These are phyloP conservation scores for Dactylellina haptotyla DNA, from an alignment of 2,329 filamentous ascomycete species.

Conservation along the genomic window DNA sequence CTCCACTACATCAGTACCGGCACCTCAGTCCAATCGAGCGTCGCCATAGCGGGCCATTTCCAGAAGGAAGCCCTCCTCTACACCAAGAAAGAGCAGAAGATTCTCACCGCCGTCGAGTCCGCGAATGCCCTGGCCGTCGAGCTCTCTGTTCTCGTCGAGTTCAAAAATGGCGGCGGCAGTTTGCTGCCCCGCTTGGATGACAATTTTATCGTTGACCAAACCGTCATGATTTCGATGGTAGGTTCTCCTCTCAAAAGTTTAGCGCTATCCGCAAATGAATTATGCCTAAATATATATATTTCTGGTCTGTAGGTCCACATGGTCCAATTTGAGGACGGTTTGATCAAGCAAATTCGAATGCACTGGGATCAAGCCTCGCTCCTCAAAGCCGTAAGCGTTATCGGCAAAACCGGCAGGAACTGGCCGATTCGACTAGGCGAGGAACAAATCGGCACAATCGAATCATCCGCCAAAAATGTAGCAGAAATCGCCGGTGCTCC, in stretches of 20 bases:
- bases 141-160: conserved; percentile 83
- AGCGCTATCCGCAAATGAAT: too few species aligned
- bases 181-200: conserved; percentile 91
- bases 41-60: conserved; percentile 85
- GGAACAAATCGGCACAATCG: conserved; percentile 83
- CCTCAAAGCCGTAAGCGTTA: conserved; percentile 91
- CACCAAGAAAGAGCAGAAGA: conserved; percentile 82
- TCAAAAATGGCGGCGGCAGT: conserved; percentile 80
- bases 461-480: conserved; percentile 68
- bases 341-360: conserved; percentile 86
- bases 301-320: conserved; percentile 86
- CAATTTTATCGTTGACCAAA: conserved; percentile 88
- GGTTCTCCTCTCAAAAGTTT: conserved; percentile 63
- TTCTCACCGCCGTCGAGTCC: conserved; percentile 79
- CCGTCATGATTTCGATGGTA: conserved; percentile 83
- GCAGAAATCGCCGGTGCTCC: conserved; percentile 56
- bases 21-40: conserved; percentile 74
- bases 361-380: conserved; percentile 96
- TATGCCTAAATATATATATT: too few species aligned
- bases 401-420: conserved; percentile 86
- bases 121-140: conserved; percentile 76
- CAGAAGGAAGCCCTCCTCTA: conserved; percentile 73
- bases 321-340: conserved; percentile 82
- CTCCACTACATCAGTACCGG: conserved; percentile 86
- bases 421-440: conserved; percentile 92